phyloP scores from a whole-genome alignment of 441 rosid genomes.

The Bocquillonia castaneifolia region DNA sequence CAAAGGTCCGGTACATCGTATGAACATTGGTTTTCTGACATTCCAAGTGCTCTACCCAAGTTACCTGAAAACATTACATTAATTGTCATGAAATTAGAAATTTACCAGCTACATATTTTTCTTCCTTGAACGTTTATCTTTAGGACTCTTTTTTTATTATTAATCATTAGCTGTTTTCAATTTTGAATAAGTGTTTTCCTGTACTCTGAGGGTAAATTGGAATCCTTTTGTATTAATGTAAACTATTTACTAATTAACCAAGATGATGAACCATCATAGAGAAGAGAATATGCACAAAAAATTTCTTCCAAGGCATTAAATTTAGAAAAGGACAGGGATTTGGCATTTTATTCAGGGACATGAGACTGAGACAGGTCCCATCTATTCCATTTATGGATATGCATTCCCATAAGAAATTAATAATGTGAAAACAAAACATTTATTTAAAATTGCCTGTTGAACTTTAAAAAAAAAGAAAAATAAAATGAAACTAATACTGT shows the following conservation, averaged over 20 bases:
- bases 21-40: conserved; percentile 69
- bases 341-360: not conserved
- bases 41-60: conserved; percentile 90
- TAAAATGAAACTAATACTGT: not conserved
- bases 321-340: conserved; percentile 3
- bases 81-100: too few relatives aligned
- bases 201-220: too few relatives aligned
- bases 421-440: not conserved
- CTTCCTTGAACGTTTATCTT: not conserved
- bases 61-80: conserved; percentile 48
- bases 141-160: too few relatives aligned
- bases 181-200: too few relatives aligned
- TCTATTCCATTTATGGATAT: not conserved
- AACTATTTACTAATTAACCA: too few relatives aligned
- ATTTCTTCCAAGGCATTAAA: not conserved
- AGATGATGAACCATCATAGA: too few relatives aligned
- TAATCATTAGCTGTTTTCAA: too few relatives aligned
- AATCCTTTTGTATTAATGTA: too few relatives aligned
- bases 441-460: not conserved
- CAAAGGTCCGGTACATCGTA: conserved; percentile 64
- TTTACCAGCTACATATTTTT: not conserved
- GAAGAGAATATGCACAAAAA: not conserved
- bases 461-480: not conserved
- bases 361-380: not conserved
- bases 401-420: not conserved